Conservation (phyloP, 1,284 basidiomycete genomes). For the Microbotryum scabiosae region DNA sequence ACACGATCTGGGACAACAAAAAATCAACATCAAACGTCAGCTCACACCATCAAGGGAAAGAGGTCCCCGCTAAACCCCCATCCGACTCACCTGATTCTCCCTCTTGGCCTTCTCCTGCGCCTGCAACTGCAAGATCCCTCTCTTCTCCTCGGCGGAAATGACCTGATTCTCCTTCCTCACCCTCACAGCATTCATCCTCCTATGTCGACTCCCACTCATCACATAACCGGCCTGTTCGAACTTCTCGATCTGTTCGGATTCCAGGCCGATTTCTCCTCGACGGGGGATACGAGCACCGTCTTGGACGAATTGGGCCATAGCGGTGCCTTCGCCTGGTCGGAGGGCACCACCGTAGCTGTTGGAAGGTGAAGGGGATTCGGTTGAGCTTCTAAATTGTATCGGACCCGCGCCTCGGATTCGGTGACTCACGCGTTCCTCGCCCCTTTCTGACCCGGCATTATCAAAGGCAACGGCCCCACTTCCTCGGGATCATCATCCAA, state of each 20-base stretch:
- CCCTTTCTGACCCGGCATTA: constrained; percentile 7
- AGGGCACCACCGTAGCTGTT: constrained; percentile 63
- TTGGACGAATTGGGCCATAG: constrained; percentile 90
- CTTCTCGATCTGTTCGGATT: constrained; percentile 71
- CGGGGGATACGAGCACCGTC: constrained; percentile 89
- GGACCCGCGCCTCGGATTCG: too few relatives aligned
- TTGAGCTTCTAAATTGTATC: too few relatives aligned
- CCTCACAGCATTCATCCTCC: constrained; percentile 65
- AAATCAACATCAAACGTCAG: too few relatives aligned
- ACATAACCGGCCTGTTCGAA: constrained; percentile 92
- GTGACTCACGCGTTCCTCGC: constrained; percentile 30
- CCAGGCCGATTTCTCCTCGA: constrained; percentile 94
- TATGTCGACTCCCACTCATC: constrained; percentile 88
- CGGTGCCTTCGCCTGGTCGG: constrained; percentile 86
- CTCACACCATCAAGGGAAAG: constrained; percentile 48
- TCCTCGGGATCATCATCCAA: constrained; percentile 35
- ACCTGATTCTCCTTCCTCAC: constrained; percentile 99
- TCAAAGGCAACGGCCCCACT: constrained; percentile 30
- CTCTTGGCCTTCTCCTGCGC: constrained; percentile 84
- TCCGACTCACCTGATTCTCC: constrained; percentile 51
- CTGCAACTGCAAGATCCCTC: constrained; percentile 84
- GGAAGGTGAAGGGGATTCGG: too few relatives aligned
- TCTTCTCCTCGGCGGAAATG: constrained; percentile 86
- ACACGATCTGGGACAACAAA: constrained; percentile 21
- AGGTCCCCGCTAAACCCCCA: constrained; percentile 34